phyloP scores from a whole-genome alignment of 768 basidiomycete species.

The Exsudoporus frostii region DNA sequence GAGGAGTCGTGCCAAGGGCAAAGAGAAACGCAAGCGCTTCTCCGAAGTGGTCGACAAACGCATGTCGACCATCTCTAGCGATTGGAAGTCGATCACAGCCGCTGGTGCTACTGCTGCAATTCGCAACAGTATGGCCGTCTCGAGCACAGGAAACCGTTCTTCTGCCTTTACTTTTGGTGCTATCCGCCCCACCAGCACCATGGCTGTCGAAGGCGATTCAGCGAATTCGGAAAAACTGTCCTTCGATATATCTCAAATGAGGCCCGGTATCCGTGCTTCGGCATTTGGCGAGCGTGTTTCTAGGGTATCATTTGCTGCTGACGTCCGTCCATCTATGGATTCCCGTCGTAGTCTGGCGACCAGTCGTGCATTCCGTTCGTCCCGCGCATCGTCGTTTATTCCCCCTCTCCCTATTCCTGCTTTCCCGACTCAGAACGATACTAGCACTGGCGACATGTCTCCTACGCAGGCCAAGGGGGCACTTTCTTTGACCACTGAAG shows the following conservation, averaged over 20 bases:
- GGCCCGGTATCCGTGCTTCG: constrained; percentile 52
- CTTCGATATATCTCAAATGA: constrained; percentile 37
- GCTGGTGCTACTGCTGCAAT: constrained; percentile 75
- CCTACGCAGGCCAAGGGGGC: constrained; percentile 45
- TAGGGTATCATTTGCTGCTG: constrained; percentile 69
- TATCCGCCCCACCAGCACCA: constrained; percentile 47
- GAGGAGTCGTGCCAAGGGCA: constrained; percentile 46
- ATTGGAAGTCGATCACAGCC: constrained; percentile 72
- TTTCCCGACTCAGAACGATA: constrained; percentile 22
- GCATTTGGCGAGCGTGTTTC: constrained; percentile 49
- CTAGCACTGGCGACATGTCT: constrained; percentile 33
- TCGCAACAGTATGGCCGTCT: constrained; percentile 59
- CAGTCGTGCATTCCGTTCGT: constrained; percentile 46
- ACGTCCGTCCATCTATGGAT: constrained; percentile 47
- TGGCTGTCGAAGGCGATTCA: constrained; percentile 42
- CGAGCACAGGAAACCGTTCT: constrained; percentile 36
- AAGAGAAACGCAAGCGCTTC: constrained; percentile 56
- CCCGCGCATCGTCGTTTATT: constrained; percentile 37
- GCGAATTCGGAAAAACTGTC: constrained; percentile 36
- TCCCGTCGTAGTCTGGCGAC: constrained; percentile 39
- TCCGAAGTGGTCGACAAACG: constrained; percentile 71
- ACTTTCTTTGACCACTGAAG: constrained; percentile 50
- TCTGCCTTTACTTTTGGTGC: constrained; percentile 56
- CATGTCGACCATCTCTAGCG: constrained; percentile 76
- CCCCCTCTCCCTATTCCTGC: constrained; percentile 38